A percentile compares a stretch with the other conserved stretches of the same genome.
phyloP scores from a whole-genome alignment of 345 rosid species.

The Melaleuca alternifolia region DNA sequence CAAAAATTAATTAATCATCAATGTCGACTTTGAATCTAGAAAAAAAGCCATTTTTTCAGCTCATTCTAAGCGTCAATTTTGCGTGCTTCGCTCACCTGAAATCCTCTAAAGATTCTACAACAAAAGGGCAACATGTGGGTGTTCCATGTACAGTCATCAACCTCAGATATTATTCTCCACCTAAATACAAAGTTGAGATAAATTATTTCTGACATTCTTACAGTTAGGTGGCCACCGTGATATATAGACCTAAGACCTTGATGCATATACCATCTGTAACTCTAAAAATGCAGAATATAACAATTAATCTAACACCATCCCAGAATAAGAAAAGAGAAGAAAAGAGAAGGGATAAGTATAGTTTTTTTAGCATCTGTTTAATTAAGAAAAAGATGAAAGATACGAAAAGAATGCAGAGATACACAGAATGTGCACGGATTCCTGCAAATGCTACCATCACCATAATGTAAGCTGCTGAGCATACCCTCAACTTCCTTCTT shows the following conservation, averaged over 20 bases:
- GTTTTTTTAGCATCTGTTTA: neutral
- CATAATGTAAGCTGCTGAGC: neutral
- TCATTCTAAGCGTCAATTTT: neutral
- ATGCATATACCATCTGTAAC: neutral
- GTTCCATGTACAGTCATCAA: neutral
- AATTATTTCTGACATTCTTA: neutral
- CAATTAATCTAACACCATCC: neutral
- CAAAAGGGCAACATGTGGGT: neutral
- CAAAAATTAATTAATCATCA: neutral
- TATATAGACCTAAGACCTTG: neutral
- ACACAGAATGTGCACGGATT: neutral
- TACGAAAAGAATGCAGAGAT: neutral
- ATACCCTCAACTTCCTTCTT: neutral
- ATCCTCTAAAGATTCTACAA: neutral
- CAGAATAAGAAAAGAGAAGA: neutral
- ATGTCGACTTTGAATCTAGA: neutral
- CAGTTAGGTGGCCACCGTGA: neutral
- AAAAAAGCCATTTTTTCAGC: neutral
- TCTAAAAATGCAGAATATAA: neutral
- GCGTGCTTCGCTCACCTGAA: neutral
- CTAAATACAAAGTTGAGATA: neutral
- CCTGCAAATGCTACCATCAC: neutral
- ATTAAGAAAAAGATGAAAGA: neutral
- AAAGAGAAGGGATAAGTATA: neutral
- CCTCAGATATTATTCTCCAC: neutral